A percentile compares a stretch with the other conserved stretches of the same genome.
Conservation (phyloP, 192 early-diverging fungal species). For the Allomyces arbusculus region DNA sequence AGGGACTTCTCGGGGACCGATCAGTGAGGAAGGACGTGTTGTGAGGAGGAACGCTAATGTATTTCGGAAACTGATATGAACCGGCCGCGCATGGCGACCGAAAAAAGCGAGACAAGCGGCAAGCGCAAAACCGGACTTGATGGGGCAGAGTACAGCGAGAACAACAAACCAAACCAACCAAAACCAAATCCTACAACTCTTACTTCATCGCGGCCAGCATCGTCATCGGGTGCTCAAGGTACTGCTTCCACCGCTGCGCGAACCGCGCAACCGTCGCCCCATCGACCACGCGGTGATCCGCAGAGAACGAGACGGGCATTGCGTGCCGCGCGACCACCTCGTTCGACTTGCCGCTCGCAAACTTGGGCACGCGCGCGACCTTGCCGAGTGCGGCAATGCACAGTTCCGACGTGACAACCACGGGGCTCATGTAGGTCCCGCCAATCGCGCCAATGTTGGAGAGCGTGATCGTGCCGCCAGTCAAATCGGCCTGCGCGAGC, state of each 20-base stretch:
- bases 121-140: too few relatives aligned
- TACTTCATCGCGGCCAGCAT: slow-evolving; percentile 35
- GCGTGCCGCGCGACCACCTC: slow-evolving; percentile 62
- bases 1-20: too few relatives aligned
- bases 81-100: too few relatives aligned
- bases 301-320: slow-evolving; percentile 68
- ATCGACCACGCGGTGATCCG: slow-evolving; percentile 90
- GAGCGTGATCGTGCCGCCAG: slow-evolving; percentile 72
- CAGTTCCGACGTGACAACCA: slow-evolving; percentile 64
- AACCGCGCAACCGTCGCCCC: slow-evolving; percentile 91
- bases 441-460: slow-evolving; percentile 91
- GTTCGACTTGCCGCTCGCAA: slow-evolving; percentile 22
- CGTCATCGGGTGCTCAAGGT: slow-evolving; percentile 65
- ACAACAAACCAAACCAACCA: too few relatives aligned
- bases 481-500: slow-evolving; percentile 44
- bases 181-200: not conserved
- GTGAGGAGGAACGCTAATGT: too few relatives aligned
- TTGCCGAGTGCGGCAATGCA: slow-evolving; percentile 83
- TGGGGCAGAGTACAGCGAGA: too few relatives aligned
- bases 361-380: slow-evolving; percentile 62
- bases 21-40: too few relatives aligned
- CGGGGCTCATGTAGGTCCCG: slow-evolving; percentile 72
- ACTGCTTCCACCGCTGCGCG: slow-evolving; percentile 58
- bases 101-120: too few relatives aligned
- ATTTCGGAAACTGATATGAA: too few relatives aligned